Conservation (phyloP, 495 filamentous ascomycete genomes). For the Astrocystis sublimbata region DNA sequence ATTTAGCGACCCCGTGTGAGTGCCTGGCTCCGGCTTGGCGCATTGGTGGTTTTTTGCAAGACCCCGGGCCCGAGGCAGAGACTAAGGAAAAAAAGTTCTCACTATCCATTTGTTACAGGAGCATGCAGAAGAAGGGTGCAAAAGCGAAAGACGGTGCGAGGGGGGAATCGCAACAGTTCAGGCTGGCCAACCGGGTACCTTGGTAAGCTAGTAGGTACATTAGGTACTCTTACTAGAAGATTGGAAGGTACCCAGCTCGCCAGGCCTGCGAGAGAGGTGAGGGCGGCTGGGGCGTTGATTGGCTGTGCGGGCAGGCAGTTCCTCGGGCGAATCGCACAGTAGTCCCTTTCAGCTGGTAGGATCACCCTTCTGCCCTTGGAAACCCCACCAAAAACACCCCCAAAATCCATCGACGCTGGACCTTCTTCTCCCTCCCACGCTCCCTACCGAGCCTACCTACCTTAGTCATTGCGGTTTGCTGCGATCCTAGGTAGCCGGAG, state of each 20-base stretch:
- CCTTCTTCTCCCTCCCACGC: neutral
- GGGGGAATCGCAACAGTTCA: too few species aligned
- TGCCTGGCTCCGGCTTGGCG: neutral
- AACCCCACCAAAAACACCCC: conserved; percentile 5
- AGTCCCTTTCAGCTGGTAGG: conserved; percentile 7
- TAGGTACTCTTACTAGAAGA: too few species aligned
- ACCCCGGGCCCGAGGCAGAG: neutral
- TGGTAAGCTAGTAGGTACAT: too few species aligned
- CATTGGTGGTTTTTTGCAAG: neutral
- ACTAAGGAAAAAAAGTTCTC: neutral
- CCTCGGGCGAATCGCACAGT: conserved; percentile 11
- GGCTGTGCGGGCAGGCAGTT: conserved; percentile 11
- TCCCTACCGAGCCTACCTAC: neutral
- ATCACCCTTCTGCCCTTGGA: neutral
- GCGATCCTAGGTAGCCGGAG: too few species aligned
- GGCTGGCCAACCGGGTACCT: neutral
- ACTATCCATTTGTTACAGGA: neutral
- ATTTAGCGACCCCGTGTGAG: neutral
- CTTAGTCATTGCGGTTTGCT: neutral
- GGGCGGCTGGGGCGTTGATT: neutral
- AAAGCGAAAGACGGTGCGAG: neutral
- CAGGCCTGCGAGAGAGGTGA: neutral
- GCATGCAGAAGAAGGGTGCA: neutral
- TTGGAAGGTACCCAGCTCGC: too few species aligned
- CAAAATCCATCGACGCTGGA: neutral